Conservation (phyloP, 371 early-diverging fungal genomes). For the Syncephalis plumigaleata region DNA sequence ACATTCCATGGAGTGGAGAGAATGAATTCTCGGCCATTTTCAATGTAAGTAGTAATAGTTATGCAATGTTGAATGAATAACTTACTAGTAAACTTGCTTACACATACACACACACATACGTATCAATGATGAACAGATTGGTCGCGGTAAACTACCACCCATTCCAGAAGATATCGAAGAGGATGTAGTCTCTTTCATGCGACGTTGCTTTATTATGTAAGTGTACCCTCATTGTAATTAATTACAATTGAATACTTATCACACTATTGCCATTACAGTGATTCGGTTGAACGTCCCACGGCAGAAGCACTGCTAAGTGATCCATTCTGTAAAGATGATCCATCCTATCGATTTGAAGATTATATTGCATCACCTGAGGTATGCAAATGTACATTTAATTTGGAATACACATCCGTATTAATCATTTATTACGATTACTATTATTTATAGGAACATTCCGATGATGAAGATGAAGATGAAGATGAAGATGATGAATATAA, state of each 20-base stretch:
- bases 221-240: slow-evolving; percentile 1
- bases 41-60: slow-evolving; percentile 21
- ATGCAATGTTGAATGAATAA: background rate
- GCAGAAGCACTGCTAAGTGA: slow-evolving; percentile 36
- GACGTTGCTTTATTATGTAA: slow-evolving; percentile 44
- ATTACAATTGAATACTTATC: background rate
- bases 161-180: slow-evolving; percentile 44
- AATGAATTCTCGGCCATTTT: slow-evolving; percentile 52
- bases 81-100: background rate
- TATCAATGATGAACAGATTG: slow-evolving; percentile 12
- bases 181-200: slow-evolving; percentile 38
- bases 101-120: background rate
- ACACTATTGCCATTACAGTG: slow-evolving; percentile 12
- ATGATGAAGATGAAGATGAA: too few relatives aligned
- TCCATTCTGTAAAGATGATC: slow-evolving; percentile 22
- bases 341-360: slow-evolving; percentile 27
- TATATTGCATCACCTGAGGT: slow-evolving; percentile 6
- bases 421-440: too few relatives aligned
- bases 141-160: slow-evolving; percentile 35
- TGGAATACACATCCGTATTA: too few relatives aligned
- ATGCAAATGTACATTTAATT: too few relatives aligned
- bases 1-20: slow-evolving; percentile 62
- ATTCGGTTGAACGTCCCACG: slow-evolving; percentile 41
- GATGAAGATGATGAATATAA: too few relatives aligned
- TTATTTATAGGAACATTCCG: too few relatives aligned